A percentile compares a stretch with the other conserved stretches of the same genome.
phyloP scores from a whole-genome alignment of 1,284 basidiomycete species.

The Tausonia pullulans region DNA sequence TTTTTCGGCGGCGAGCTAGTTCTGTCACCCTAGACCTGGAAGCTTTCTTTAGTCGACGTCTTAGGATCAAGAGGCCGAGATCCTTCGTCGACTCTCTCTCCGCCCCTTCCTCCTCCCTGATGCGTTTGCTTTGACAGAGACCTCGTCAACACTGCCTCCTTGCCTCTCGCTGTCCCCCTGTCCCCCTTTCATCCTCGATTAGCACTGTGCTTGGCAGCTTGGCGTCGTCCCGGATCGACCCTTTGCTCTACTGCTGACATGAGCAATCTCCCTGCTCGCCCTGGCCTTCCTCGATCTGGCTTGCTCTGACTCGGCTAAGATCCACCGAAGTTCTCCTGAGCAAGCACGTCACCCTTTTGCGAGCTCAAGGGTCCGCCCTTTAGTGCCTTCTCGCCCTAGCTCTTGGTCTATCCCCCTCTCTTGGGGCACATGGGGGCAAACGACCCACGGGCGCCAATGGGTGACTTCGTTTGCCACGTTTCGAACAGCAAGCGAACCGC shows the following conservation, averaged over 20 bases:
- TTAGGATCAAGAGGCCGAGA: slow-evolving; percentile 38
- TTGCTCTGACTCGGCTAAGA: too few relatives aligned
- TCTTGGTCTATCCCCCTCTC: too few relatives aligned
- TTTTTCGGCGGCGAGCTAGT: background rate
- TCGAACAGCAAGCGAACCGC: too few relatives aligned
- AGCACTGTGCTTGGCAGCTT: background rate
- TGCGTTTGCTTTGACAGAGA: slow-evolving; percentile 32
- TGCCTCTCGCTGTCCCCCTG: background rate
- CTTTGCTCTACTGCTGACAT: slow-evolving; percentile 32
- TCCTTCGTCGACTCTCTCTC: slow-evolving; percentile 35
- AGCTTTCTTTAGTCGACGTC: background rate
- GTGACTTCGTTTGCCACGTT: too few relatives aligned
- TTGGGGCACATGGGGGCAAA: too few relatives aligned
- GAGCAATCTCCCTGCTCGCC: slow-evolving; percentile 30
- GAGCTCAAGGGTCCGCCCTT: too few relatives aligned
- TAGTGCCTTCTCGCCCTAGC: too few relatives aligned
- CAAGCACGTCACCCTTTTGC: too few relatives aligned
- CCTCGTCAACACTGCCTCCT: slow-evolving; percentile 26
- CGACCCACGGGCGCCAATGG: too few relatives aligned
- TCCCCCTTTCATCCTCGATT: background rate
- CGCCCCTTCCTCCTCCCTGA: background rate
- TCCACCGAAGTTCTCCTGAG: too few relatives aligned
- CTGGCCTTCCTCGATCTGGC: background rate
- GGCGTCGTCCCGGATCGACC: background rate
- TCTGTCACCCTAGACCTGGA: background rate